Evolutionary conservation across 2,329 filamentous ascomycete species (phyloP).

Genomic region (Penicillium digitatum): DNA sequence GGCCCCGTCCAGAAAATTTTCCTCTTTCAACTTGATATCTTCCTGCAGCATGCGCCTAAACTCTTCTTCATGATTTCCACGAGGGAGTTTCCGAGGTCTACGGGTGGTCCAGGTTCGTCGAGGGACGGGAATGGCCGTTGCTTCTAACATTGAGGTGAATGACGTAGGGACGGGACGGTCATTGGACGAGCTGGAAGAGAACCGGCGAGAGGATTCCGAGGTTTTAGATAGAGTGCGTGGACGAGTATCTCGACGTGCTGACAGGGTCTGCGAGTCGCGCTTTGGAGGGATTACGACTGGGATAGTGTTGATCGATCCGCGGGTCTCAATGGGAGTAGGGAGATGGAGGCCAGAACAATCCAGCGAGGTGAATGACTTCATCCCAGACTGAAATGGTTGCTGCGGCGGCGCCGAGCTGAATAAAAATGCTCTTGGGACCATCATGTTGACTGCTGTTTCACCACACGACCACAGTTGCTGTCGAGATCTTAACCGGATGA

Average conservation of each 20-base stretch:
- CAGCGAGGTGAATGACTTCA: slow-evolving; percentile 12
- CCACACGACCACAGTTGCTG: slow-evolving; percentile 14
- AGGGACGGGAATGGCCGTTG: slow-evolving; percentile 57
- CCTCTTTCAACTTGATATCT: slow-evolving; percentile 49
- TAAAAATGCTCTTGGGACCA: slow-evolving; percentile 41
- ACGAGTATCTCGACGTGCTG: slow-evolving; percentile 19
- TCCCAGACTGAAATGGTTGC: slow-evolving; percentile 16
- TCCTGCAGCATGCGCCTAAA: slow-evolving; percentile 58
- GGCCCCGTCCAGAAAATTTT: slow-evolving; percentile 40
- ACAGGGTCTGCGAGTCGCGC: slow-evolving; percentile 23
- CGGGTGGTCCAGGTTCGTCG: slow-evolving; percentile 39
- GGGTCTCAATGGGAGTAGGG: slow-evolving; percentile 6
- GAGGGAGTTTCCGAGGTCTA: slow-evolving; percentile 38
- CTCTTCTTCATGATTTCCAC: slow-evolving; percentile 43
- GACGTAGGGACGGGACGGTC: slow-evolving; percentile 50
- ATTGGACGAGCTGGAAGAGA: slow-evolving; percentile 28
- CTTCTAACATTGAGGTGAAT: slow-evolving; percentile 55
- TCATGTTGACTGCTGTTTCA: slow-evolving; percentile 32
- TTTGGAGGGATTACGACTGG: slow-evolving; percentile 39
- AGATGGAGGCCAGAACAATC: slow-evolving; percentile 20
- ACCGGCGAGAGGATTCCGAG: slow-evolving; percentile 21
- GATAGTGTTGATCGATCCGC: slow-evolving; percentile 23
- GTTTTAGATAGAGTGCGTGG: slow-evolving; percentile 21
- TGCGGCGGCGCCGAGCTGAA: slow-evolving; percentile 33
- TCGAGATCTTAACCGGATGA: slow-evolving; percentile 31